Percentiles rank a stretch among this genome's conserved stretches.
phyloP scores from a whole-genome alignment of 2,329 filamentous ascomycete species.

The Trichoderma sp. region DNA sequence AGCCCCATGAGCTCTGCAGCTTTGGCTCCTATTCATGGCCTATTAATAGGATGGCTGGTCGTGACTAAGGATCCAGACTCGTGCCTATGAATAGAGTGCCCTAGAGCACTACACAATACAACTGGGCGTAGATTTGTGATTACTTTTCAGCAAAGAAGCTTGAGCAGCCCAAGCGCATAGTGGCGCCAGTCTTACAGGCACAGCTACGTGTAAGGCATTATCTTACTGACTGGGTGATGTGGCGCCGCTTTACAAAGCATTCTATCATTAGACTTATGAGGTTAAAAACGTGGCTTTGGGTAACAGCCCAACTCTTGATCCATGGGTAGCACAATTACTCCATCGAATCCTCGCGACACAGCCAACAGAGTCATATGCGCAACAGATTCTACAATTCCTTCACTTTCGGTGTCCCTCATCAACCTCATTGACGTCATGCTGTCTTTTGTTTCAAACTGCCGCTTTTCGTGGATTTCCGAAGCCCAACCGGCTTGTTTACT shows the following conservation, averaged over 20 bases:
- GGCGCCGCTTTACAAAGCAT: constrained; percentile 12
- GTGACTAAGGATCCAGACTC: background rate
- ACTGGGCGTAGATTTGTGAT: background rate
- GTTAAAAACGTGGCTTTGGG: background rate
- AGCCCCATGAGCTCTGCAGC: constrained; percentile 5
- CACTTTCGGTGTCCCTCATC: background rate
- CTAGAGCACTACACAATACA: background rate
- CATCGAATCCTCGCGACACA: background rate
- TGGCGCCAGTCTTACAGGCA: background rate
- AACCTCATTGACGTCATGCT: background rate
- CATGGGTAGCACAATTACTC: background rate
- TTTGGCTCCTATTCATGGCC: background rate
- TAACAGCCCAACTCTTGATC: background rate
- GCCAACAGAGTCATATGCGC: background rate
- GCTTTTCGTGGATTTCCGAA: background rate
- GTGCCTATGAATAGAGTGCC: constrained; percentile 14
- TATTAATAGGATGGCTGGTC: constrained; percentile 13
- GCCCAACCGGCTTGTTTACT: background rate
- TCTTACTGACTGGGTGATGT: background rate
- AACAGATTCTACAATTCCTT: background rate
- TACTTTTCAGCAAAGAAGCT: background rate
- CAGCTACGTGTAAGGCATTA: background rate
- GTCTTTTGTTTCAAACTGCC: too few species aligned
- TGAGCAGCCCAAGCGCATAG: background rate
- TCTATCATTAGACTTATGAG: constrained; percentile 3